A percentile compares a stretch with the other conserved stretches of the same genome.
phyloP scores from a whole-genome alignment of 106 monocot genomes.

The Acorus gramineus region DNA sequence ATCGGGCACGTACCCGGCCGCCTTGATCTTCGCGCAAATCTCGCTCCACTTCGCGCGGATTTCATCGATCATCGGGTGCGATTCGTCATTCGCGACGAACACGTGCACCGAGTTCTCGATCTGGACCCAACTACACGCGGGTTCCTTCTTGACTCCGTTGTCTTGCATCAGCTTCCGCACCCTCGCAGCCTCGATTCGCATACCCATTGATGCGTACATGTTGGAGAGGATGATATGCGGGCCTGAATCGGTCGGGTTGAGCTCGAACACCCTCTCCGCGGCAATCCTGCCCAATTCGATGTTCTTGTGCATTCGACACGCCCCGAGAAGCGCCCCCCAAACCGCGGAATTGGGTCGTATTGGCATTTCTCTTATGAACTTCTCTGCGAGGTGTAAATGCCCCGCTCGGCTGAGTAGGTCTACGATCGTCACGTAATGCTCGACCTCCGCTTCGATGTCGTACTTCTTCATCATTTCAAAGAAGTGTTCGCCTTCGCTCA shows the following conservation, averaged over 20 bases:
- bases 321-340: slow-evolving; percentile 19
- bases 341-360: slow-evolving; percentile 12
- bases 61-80: slow-evolving; percentile 17
- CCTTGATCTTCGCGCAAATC: slow-evolving; percentile 14
- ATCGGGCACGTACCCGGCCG: slow-evolving; percentile 19
- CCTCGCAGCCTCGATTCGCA: slow-evolving; percentile 19
- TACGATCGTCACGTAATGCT: slow-evolving; percentile 20
- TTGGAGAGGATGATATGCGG: slow-evolving; percentile 23
- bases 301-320: slow-evolving; percentile 29
- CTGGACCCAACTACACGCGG: slow-evolving; percentile 27
- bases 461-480: slow-evolving; percentile 25
- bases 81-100: slow-evolving; percentile 24
- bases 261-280: slow-evolving; percentile 17
- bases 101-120: slow-evolving; percentile 21
- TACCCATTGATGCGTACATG: slow-evolving; percentile 23
- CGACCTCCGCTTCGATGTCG: slow-evolving; percentile 22
- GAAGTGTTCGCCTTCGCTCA: slow-evolving; percentile 20
- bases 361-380: slow-evolving; percentile 21
- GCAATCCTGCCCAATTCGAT: slow-evolving; percentile 10
- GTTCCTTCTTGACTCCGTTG: slow-evolving; percentile 18
- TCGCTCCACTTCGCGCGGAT: slow-evolving; percentile 16
- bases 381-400: slow-evolving; percentile 8
- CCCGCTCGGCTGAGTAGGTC: slow-evolving; percentile 25
- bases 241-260: slow-evolving; percentile 21
- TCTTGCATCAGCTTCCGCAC: slow-evolving; percentile 28